Evolutionary conservation across 108 stramenopile species (phyloP).

Genomic region (Nitzschia sp.): DNA sequence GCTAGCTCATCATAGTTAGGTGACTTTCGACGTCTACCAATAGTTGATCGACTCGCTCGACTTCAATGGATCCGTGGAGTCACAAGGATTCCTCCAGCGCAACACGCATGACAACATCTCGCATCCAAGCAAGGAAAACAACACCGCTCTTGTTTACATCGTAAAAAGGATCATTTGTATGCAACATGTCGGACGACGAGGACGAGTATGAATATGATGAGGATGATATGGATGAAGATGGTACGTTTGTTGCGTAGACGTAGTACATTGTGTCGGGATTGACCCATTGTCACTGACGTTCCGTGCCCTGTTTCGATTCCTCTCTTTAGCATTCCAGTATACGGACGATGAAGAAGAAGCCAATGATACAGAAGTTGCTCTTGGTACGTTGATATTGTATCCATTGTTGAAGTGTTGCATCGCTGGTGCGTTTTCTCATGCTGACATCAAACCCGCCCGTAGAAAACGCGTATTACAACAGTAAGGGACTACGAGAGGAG

Average conservation of each 20-base stretch:
- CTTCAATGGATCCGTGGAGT: too few relatives aligned
- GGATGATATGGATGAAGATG: constrained; percentile 69
- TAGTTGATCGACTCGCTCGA: too few relatives aligned
- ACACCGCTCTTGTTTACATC: too few relatives aligned
- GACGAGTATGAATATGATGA: constrained; percentile 63
- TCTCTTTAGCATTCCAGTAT: constrained; percentile 61
- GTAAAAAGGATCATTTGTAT: too few relatives aligned
- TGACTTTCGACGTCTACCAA: too few relatives aligned
- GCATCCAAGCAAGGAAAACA: too few relatives aligned
- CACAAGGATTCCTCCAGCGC: too few relatives aligned
- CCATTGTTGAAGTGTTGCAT: not conserved
- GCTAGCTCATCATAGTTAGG: too few relatives aligned
- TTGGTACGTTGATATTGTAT: constrained; percentile 34
- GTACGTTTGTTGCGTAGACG: not conserved
- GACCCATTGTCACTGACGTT: too few relatives aligned
- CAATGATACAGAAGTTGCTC: constrained; percentile 70
- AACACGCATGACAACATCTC: too few relatives aligned
- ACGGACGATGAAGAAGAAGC: constrained; percentile 85
- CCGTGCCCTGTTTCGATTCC: not conserved
- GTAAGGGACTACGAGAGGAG: constrained; percentile 73
- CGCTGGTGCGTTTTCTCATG: not conserved
- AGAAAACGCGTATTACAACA: constrained; percentile 93
- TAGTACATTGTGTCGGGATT: not conserved
- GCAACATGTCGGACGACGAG: constrained; percentile 57
- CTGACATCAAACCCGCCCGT: not conserved